Conservation (phyloP, 2,329 filamentous ascomycete species). For the Paecilomyces niveus region DNA sequence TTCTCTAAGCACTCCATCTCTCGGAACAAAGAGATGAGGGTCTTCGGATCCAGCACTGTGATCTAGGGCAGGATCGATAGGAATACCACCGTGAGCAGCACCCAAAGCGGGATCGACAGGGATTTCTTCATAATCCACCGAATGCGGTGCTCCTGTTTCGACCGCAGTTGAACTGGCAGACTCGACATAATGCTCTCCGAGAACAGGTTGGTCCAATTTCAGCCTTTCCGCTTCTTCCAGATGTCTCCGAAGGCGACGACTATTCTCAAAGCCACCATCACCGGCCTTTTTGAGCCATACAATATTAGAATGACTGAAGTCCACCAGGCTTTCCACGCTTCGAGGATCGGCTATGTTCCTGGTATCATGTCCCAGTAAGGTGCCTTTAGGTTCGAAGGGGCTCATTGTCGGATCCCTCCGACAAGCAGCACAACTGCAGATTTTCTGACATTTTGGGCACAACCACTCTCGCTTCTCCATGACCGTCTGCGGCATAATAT, state of each 20-base stretch:
- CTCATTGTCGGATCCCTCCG: conserved; percentile 60
- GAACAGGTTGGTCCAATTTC: conserved; percentile 39
- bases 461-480: conserved; percentile 79
- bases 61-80: neutral
- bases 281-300: conserved; percentile 64
- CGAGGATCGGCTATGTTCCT: conserved; percentile 82
- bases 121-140: conserved; percentile 20
- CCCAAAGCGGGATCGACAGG: conserved; percentile 39
- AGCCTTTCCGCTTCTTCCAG: conserved; percentile 48
- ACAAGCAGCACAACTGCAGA: conserved; percentile 82
- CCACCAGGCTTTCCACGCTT: conserved; percentile 82
- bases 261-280: conserved; percentile 42
- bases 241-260: conserved; percentile 40
- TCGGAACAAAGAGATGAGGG: conserved; percentile 17
- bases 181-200: conserved; percentile 38
- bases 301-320: conserved; percentile 84
- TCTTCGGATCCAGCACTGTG: neutral
- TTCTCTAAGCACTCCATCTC: conserved; percentile 19
- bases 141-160: conserved; percentile 2
- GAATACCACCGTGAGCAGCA: conserved; percentile 3
- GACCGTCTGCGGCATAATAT: conserved; percentile 74
- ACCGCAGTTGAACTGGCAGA: conserved; percentile 19
- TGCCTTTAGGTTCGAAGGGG: conserved; percentile 81
- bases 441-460: conserved; percentile 77
- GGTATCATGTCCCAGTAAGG: conserved; percentile 84